A percentile compares a stretch with the other conserved stretches of the same genome.
Conservation (phyloP, 2,329 filamentous ascomycete genomes). For the Scolecobasidium constrictum region DNA sequence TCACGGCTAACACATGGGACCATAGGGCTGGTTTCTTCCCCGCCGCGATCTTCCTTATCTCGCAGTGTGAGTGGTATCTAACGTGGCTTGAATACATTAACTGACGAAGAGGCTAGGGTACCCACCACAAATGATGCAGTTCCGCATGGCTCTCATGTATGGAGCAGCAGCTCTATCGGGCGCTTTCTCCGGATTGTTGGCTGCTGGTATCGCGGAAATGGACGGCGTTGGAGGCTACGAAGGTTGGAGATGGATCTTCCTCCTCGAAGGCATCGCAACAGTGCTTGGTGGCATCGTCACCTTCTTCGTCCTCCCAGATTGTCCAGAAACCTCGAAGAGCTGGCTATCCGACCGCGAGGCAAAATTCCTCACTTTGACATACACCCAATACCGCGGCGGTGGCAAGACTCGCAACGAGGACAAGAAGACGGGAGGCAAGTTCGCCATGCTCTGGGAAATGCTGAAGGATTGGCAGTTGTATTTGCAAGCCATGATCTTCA, state of each 20-base stretch:
- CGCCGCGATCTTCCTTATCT: no score
- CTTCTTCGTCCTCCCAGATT: constrained; percentile 54
- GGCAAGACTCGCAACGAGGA: constrained; percentile 61
- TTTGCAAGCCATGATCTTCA: constrained; percentile 63
- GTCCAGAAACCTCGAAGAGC: constrained; percentile 62
- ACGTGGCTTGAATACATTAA: no score
- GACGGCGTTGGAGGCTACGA: constrained; percentile 43
- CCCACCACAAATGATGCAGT: constrained; percentile 53
- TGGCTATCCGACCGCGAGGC: no score
- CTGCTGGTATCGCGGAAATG: constrained; percentile 53
- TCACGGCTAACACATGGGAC: no score
- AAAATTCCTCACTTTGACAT: constrained; percentile 55
- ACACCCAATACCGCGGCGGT: constrained; percentile 55
- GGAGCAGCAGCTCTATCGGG: constrained; percentile 59
- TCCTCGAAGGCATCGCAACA: constrained; percentile 60
- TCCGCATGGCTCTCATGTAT: constrained; percentile 56
- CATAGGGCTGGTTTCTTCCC: constrained; percentile 31
- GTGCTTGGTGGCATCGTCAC: constrained; percentile 47
- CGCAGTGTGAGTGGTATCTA: no score
- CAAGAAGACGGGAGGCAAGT: constrained; percentile 60
- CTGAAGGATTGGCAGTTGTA: constrained; percentile 81
- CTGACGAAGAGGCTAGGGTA: constrained; percentile 56
- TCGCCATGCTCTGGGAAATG: constrained; percentile 59
- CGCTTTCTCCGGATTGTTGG: constrained; percentile 54
- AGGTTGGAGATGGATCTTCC: constrained; percentile 58